Percentiles rank a stretch among this genome's conserved stretches.
These are phyloP conservation scores for Grigorovia humatica DNA, from an alignment of 805 yeast genomes.

Conservation along the genomic window DNA sequence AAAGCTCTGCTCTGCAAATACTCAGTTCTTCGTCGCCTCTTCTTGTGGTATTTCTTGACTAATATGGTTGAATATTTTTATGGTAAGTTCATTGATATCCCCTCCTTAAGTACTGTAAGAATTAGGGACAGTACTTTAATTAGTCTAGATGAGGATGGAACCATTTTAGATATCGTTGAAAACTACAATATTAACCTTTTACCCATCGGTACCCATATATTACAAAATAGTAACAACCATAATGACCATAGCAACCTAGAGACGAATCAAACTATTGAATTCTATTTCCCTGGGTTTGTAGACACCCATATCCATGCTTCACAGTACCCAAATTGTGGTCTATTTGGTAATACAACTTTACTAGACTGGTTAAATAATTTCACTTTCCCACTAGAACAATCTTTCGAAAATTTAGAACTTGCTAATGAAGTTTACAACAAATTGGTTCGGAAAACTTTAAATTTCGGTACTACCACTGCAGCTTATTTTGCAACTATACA, in stretches of 20 bases:
- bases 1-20: no score
- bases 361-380: constrained; percentile 82
- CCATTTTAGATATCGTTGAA: constrained; percentile 25
- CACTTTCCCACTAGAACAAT: constrained; percentile 82
- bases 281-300: constrained; percentile 73
- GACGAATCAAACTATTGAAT: constrained; percentile 19
- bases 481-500: constrained; percentile 88
- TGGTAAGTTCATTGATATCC: constrained; percentile 72
- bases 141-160: constrained; percentile 49
- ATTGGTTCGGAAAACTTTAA: constrained; percentile 60
- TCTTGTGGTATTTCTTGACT: no score
- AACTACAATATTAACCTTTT: constrained; percentile 3
- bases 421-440: constrained; percentile 57
- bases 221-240: neutral
- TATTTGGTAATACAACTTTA: constrained; percentile 76
- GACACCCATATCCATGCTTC: constrained; percentile 84
- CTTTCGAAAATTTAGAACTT: constrained; percentile 40
- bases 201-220: neutral
- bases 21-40: no score
- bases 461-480: constrained; percentile 84
- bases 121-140: constrained; percentile 45
- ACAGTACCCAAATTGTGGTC: constrained; percentile 71
- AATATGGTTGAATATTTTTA: constrained; percentile 27
- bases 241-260: neutral
- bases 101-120: constrained; percentile 46